Evolutionary conservation across 192 early-diverging fungal species (phyloP), one percentile per base, ranked within the genome.

Genomic region (Backusella australiensis): DNA sequence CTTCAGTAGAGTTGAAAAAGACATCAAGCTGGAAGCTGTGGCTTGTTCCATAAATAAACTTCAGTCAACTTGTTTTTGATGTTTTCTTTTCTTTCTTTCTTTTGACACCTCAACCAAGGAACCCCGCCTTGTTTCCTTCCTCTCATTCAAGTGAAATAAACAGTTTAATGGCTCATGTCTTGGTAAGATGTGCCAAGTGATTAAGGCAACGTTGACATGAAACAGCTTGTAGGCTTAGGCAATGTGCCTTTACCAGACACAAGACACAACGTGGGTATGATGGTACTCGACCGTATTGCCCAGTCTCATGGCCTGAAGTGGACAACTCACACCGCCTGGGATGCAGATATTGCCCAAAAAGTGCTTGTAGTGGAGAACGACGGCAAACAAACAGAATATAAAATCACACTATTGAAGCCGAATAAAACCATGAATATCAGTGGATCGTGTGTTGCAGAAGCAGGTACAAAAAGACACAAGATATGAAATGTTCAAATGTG

Each of bases 221-320:
- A 63, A 3, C 35, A 90, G 88, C 73, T 94, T 29, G 90, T 91
- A n/a, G 93, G 93, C 32, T 82, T 94, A 34, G 92, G 91, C 38
- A 94, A 94, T 82, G 78, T 87, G 70, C 85, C 82, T 7, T 84
- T 86, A 36, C 89, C 90, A 23, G 72, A 86, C 26, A 93, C 92
- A 3, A 80, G 92, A 42, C 92, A 94, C 77, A 93, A 89, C 72
- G 88, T 93, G 6, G 93, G 92, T 11, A 90, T 91, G 87, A 85
- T 91, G 84, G 83, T 89, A 29, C 71, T 93, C 7, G 89, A 93
- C 75, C 49, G 72, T 34, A 72, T 89, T 35, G 89, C 87, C 11
- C 34, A 83, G 17, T 71, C 81, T 4, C 78, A 81, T 23, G 73
- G 85, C 21, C 69, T 88, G 6, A 53, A 38, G 2, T 91, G 90